Evolutionary conservation across 805 yeast genomes (phyloP).

Genomic region (Lachancea sp.): DNA sequence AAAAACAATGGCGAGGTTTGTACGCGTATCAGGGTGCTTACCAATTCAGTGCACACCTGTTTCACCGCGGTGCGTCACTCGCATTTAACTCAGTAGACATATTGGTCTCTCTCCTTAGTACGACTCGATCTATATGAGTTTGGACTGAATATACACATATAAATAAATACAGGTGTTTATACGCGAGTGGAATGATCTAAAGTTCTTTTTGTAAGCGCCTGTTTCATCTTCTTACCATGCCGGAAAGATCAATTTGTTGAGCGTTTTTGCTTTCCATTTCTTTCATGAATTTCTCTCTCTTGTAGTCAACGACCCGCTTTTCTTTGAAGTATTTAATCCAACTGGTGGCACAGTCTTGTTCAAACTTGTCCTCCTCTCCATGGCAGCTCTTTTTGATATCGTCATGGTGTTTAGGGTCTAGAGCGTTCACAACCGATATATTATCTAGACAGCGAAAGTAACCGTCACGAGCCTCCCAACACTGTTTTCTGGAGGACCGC

Average conservation of each 20-base stretch:
- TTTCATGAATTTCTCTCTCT: slow-evolving; percentile 58
- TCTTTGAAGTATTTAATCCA: slow-evolving; percentile 92
- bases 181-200: not conserved
- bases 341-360: slow-evolving; percentile 70
- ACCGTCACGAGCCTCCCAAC: slow-evolving; percentile 87
- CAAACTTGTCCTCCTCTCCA: slow-evolving; percentile 49
- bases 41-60: too few species aligned
- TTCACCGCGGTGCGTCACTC: too few species aligned
- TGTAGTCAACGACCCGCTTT: slow-evolving; percentile 72
- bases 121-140: too few species aligned
- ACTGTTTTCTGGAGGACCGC: slow-evolving; percentile 60
- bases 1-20: too few species aligned
- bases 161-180: not conserved
- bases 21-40: too few species aligned
- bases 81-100: too few species aligned
- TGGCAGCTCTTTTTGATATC: slow-evolving; percentile 54
- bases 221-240: slow-evolving; percentile 5
- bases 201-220: too few species aligned
- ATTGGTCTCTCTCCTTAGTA: too few species aligned
- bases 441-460: slow-evolving; percentile 70
- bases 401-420: slow-evolving; percentile 44
- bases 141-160: too few species aligned
- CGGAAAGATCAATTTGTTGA: slow-evolving; percentile 8
- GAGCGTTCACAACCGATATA: slow-evolving; percentile 61
- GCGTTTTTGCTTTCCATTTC: slow-evolving; percentile 52